Conservation (phyloP, 2,329 filamentous ascomycete species). For the Clonostachys rhizophaga region DNA sequence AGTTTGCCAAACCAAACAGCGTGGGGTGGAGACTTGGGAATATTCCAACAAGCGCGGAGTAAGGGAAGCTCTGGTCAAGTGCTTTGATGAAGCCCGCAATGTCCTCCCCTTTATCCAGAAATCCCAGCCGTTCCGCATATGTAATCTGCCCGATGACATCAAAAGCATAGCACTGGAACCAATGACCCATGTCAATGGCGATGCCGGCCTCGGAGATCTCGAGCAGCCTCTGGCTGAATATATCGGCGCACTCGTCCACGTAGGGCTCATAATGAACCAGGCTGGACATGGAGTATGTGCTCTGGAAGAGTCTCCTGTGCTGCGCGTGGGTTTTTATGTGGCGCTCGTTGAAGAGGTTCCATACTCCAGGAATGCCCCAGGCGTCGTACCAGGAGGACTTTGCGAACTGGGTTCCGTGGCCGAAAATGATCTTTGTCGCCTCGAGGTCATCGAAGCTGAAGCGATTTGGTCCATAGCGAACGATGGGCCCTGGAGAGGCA, state of each 20-base stretch:
- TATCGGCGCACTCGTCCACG: constrained; percentile 37
- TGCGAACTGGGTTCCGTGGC: constrained; percentile 16
- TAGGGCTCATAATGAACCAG: constrained; percentile 42
- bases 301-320: constrained; percentile 31
- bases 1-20: constrained; percentile 10
- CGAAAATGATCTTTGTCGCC: constrained; percentile 28
- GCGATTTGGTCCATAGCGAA: constrained; percentile 40
- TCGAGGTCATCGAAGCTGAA: constrained; percentile 36
- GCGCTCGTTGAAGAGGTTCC: constrained; percentile 20
- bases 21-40: constrained; percentile 8
- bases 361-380: constrained; percentile 12
- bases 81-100: constrained; percentile 30
- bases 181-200: constrained; percentile 30
- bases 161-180: constrained; percentile 42
- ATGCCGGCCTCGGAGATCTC: constrained; percentile 27
- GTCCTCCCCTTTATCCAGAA: constrained; percentile 39
- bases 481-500: constrained; percentile 22
- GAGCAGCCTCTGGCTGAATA: constrained; percentile 26
- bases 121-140: constrained; percentile 28
- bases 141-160: constrained; percentile 49
- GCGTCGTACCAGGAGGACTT: constrained; percentile 25
- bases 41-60: constrained; percentile 15
- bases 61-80: constrained; percentile 12
- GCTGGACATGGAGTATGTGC: constrained; percentile 40
- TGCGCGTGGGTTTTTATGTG: constrained; percentile 22